Percentiles rank a stretch among this genome's conserved stretches.
Evolutionary conservation across 2,329 filamentous ascomycete species (phyloP).

Genomic region (Aspergillus vadensis): DNA sequence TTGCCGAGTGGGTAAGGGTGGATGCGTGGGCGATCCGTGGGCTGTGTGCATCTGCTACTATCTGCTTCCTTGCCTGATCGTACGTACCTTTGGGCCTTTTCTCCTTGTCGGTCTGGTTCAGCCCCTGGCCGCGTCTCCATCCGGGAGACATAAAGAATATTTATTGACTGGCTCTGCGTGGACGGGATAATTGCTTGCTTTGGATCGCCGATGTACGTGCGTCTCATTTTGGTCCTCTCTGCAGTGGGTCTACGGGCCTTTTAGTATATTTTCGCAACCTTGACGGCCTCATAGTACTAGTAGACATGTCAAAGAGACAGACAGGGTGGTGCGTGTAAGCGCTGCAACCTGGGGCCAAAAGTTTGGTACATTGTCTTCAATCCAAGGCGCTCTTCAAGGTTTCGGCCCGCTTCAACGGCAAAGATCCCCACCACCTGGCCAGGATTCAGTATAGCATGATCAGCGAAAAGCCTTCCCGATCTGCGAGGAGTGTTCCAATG

Average conservation of each 20-base stretch:
- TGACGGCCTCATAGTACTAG: background rate
- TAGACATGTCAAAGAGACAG: slow-evolving; percentile 1
- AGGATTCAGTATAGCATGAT: too few species aligned
- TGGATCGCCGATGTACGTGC: slow-evolving; percentile 2
- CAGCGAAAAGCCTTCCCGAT: too few species aligned
- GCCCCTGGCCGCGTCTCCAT: background rate
- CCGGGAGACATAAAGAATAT: background rate
- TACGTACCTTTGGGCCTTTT: background rate
- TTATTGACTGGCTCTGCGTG: background rate
- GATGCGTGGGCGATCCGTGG: too few species aligned
- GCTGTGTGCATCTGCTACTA: too few species aligned
- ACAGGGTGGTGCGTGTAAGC: background rate
- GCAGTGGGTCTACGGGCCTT: background rate
- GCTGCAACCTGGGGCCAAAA: background rate
- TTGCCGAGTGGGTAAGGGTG: too few species aligned
- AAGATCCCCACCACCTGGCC: slow-evolving; percentile 4
- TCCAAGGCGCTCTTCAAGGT: background rate
- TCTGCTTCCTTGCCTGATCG: background rate
- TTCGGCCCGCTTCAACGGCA: slow-evolving; percentile 9
- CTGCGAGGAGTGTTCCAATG: too few species aligned
- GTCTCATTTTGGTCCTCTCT: background rate
- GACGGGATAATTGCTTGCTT: background rate
- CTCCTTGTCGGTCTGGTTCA: background rate
- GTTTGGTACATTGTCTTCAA: background rate
- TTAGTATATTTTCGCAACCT: slow-evolving; percentile 1